Conservation (phyloP, 192 early-diverging fungal species). For the Piromyces sp. region DNA sequence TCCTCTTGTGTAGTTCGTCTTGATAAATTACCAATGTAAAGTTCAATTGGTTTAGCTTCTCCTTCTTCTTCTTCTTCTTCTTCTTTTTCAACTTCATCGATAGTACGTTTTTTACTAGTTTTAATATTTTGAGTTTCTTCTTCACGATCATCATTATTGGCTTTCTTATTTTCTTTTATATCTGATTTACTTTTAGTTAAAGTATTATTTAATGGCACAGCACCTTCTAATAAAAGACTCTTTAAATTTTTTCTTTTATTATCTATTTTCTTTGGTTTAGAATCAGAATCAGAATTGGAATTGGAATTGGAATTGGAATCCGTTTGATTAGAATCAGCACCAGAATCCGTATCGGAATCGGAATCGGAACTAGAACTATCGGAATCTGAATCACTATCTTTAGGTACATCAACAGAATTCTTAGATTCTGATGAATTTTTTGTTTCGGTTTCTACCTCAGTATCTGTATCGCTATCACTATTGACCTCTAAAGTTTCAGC, state of each 20-base stretch:
- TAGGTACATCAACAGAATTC: no score
- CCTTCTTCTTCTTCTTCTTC: not conserved
- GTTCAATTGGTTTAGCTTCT: not conserved
- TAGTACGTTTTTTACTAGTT: not conserved
- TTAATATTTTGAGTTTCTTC: not conserved
- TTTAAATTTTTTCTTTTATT: not conserved
- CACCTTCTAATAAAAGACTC: not conserved
- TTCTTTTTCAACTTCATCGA: not conserved
- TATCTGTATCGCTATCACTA: not conserved
- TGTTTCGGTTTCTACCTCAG: not conserved
- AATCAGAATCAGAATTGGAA: not conserved
- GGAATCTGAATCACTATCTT: no score
- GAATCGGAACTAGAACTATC: not conserved
- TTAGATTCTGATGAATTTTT: not conserved
- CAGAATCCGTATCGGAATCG: not conserved
- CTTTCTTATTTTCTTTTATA: not conserved
- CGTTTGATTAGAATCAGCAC: not conserved
- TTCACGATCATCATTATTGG: not conserved
- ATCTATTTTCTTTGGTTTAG: not conserved
- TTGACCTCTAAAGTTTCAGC: not conserved
- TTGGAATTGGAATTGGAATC: not conserved
- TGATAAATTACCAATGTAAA: not conserved
- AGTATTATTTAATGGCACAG: not conserved
- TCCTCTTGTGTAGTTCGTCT: not conserved
- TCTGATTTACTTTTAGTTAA: not conserved